Evolutionary conservation across 306 rosid genomes (phyloP), one percentile per base, ranked within the genome.

Genomic region (Ceratonia siliqua): DNA sequence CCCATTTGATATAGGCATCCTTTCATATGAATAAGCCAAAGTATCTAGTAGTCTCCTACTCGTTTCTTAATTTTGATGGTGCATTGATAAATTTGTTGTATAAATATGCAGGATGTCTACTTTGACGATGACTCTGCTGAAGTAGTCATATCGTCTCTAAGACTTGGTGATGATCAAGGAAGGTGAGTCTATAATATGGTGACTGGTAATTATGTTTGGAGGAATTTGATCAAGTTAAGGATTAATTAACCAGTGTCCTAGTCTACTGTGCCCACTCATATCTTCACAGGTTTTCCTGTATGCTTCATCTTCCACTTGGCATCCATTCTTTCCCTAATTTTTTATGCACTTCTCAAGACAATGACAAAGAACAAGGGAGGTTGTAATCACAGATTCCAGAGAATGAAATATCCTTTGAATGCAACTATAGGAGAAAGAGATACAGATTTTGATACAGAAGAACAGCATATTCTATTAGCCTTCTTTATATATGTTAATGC

Each of bases 121-220:
- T 95, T 92, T 85, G 97, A 89, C 48, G 98, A 95, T 59, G 99
- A 95, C 62, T 95, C 98, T 76, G 97, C 98, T 39, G 98, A 95
- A 83, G 98, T 92, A 20, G 97, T 90, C 58, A 90, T 95, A 86
- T 95, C 99, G 18, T 90, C 97, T 69, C 81, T 95, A 55, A 86
- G 98, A 80, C 98, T 95, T 14, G 86, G 97, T 58, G 98, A 92
- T 79, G 99, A 95, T 53, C 93, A 92, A 77, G 99, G 99, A 81
- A 92, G 99, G 99, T 95, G 68, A 82, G 97, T 85, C 78, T 42
- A 64, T 49, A 54, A 45, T 61, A 57, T 52, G 13, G 12, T 67
- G 32, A 43, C 66, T 66, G 39, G 48, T 53, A 20, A 21, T 35
- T 76, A 41, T 57, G 72, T 49, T 55, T 0, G 15, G 76, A 53